Base-by-base conservation (phyloP, 1,139 yeast species). In the Yamadazyma sp. region DNA sequence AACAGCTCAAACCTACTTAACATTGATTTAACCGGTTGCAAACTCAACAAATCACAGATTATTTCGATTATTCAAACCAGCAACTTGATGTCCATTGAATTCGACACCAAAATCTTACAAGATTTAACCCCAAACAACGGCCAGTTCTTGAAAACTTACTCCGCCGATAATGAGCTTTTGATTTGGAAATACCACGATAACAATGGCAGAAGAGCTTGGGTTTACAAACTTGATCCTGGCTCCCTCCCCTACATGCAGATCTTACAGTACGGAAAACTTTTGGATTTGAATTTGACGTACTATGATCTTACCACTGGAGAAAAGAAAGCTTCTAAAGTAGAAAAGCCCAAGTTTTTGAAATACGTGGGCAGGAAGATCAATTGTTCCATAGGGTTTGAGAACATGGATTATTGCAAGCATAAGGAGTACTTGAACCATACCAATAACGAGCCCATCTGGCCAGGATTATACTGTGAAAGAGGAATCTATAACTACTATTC, bases 181-280 rank as follows among this genome's bases (percentile, higher is more conserved):
- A 59, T 75, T 39, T 68, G 84, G 87, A 70, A 67, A 55, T 73
- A 69, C 53, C 78, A 61, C 51, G 83, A 63, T 59, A 79, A 67
- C 53, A 79, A 69, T 61, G 95, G 95, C 5, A 72, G 96, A 47
- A 71, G 96, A 45, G 81, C 87, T n/a, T 88, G 96, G 96, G 59
- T 87, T 16, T 84, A 80, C 56, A 78, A 76, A 54, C 63, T 79
- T 17, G 73, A 66, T 12, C 52, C 61, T 14, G 43, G 50, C 2
- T 66, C 67, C 42, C 62, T 67, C 3, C 62, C 63, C 12, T 64
- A 61, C 49, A 59, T 59, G 47, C 60, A 61, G 45, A 58, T 66
- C 31, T 33, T 62, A 16, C 43, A 48, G 33, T 47, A 41, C 27
- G 53, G 53, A 12, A 45, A 36, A 24, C 40, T 50, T 7, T 25